Base-by-base conservation (phyloP, 2,329 filamentous ascomycete genomes). In the Anthostomella pinea region DNA sequence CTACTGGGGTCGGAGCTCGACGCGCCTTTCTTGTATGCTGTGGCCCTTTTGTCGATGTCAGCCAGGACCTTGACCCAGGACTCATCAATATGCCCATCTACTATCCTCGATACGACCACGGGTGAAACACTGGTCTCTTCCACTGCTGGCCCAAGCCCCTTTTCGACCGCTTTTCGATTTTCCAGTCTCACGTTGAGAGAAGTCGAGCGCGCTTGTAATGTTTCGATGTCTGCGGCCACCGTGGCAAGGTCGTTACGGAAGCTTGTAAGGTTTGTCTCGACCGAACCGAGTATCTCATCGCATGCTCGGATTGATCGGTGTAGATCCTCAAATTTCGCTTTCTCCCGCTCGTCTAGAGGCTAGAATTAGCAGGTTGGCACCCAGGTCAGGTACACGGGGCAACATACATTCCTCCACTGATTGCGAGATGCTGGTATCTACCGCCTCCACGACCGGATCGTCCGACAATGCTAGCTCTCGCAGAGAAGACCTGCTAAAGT, bases 221-320 rank as follows among this genome's bases (percentile, higher is more conserved):
- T 89, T 64, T 98, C 93, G 33, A 98, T 98, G 59, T 98, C 93
- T 6, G 89, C 84, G 2, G 93, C 96, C 9, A 98, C 93, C 10
- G 81, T 79, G 7, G 88, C 91, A 8, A 98, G 77, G 62, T 98
- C 94, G 42, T 89, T 86, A 58, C 94, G 89, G 58, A 98, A 98
- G 60, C 83, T 91, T 23, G 86, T 86, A 35, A 98, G 73, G 59
- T 96, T 97, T 20, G 79, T 82, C 66, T 98, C 91, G 36, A 98
- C 93, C 0, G 90, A 95, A 62, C 83, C 86, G 29, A 97, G 75
- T 33, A 97, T 87, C 58, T 95, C 85, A 63, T 98, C 93, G 66
- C 91, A 98, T 33, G 87, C 86, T 58, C 73, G 65, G 54, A 98
- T 97, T 4, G 90, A 94, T 54, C 77, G 80, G 64, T 97, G 93